These are phyloP conservation scores for Athelia psychrophila DNA, from an alignment of 1,284 basidiomycete genomes.

Conservation along the genomic window DNA sequence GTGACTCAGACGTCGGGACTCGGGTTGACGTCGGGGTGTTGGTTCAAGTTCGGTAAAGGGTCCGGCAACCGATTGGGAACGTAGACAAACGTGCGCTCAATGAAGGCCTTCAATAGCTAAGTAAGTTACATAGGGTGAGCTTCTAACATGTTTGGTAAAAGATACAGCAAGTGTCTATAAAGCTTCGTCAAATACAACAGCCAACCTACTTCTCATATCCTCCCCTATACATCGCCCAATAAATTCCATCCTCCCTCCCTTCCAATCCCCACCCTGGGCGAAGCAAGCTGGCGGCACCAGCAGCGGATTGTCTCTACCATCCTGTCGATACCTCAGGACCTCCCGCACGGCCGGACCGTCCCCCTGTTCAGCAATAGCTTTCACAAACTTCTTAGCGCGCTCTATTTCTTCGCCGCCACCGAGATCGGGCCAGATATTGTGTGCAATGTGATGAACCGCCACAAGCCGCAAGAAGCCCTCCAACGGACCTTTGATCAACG, in stretches of 20 bases:
- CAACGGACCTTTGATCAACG: constrained; percentile 42
- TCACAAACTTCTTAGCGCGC: constrained; percentile 47
- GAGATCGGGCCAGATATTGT: constrained; percentile 72
- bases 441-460: constrained; percentile 80
- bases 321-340: constrained; percentile 51
- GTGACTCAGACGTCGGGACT: no score
- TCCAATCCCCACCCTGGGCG: constrained; percentile 21
- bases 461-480: constrained; percentile 68
- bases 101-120: no score
- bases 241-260: constrained; percentile 13
- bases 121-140: no score
- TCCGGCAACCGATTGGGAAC: no score
- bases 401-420: constrained; percentile 21
- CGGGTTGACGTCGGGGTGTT: no score
- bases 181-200: no score
- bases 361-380: constrained; percentile 50
- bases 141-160: no score
- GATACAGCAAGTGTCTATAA: no score
- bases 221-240: not conserved
- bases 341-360: constrained; percentile 45
- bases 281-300: constrained; percentile 41
- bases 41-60: no score
- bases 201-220: not conserved
- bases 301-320: constrained; percentile 16
- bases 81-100: no score